A percentile compares a stretch with the other conserved stretches of the same genome.
Conservation (phyloP, 1,139 yeast genomes). For the Taphrina flavorubra region DNA sequence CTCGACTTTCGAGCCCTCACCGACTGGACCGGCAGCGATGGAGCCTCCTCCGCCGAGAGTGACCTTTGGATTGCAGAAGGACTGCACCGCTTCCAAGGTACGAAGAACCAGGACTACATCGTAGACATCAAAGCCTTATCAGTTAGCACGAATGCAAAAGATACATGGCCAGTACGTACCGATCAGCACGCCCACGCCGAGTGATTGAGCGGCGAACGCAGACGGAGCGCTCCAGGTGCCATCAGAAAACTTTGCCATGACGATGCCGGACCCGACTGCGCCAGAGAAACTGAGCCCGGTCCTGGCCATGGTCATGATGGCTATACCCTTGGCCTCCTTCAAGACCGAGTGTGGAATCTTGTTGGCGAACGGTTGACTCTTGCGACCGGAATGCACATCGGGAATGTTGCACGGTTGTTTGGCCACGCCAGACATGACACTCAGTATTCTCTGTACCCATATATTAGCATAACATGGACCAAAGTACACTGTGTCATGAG, state of each 20-base stretch:
- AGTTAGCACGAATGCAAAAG: neutral
- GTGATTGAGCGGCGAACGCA: slow-evolving; percentile 27
- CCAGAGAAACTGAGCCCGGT: slow-evolving; percentile 28
- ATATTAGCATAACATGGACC: neutral
- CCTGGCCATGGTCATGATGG: slow-evolving; percentile 36
- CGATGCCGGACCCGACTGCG: slow-evolving; percentile 37
- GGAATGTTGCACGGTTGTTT: slow-evolving; percentile 12
- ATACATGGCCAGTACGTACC: neutral
- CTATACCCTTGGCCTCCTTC: slow-evolving; percentile 34
- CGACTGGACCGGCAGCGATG: slow-evolving; percentile 39
- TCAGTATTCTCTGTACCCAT: slow-evolving; percentile 3
- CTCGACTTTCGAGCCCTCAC: slow-evolving; percentile 28
- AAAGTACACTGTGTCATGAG: neutral
- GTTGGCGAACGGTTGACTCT: slow-evolving; percentile 27
- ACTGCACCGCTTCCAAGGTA: slow-evolving; percentile 25
- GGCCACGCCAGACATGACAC: slow-evolving; percentile 15
- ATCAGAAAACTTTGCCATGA: slow-evolving; percentile 18
- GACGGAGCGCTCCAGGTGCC: slow-evolving; percentile 32
- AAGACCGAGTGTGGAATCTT: slow-evolving; percentile 27
- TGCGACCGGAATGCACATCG: slow-evolving; percentile 19
- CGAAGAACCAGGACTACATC: slow-evolving; percentile 31
- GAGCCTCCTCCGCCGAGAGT: slow-evolving; percentile 32
- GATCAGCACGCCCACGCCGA: slow-evolving; percentile 34
- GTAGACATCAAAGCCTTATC: slow-evolving; percentile 25
- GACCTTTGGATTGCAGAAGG: slow-evolving; percentile 21